Evolutionary conservation across 371 early-diverging fungal genomes (phyloP).

Genomic region (Mortierella sp.): DNA sequence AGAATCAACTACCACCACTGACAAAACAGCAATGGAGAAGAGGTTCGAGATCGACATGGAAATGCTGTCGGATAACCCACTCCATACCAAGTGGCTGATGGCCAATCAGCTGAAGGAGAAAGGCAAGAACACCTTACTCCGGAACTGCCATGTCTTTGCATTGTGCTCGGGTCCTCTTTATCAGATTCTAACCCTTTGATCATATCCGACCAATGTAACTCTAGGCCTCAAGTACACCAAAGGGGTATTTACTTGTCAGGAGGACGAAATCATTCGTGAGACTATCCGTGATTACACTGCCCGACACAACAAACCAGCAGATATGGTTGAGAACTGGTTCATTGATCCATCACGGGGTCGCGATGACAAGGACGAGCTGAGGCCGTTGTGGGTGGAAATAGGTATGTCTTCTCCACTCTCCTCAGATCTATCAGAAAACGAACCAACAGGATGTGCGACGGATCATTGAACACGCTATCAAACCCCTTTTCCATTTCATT

Average conservation of each 20-base stretch:
- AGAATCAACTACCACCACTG: background rate
- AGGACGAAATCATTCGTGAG: constrained; percentile 32
- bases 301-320: constrained; percentile 31
- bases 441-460: too few relatives aligned
- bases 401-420: constrained; percentile 17
- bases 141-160: too few relatives aligned
- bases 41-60: constrained; percentile 16
- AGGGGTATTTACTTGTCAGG: constrained; percentile 37
- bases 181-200: background rate
- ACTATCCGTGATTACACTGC: constrained; percentile 34
- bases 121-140: constrained; percentile 12
- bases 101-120: constrained; percentile 40
- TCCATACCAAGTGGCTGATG: constrained; percentile 51
- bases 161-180: too few relatives aligned
- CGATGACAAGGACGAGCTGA: constrained; percentile 40
- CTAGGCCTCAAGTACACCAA: constrained; percentile 35
- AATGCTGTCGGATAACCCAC: constrained; percentile 24
- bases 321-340: constrained; percentile 40
- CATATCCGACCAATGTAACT: background rate
- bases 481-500: background rate
- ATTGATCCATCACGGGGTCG: constrained; percentile 33
- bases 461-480: too few relatives aligned
- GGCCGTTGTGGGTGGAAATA: constrained; percentile 44
- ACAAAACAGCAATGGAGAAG: constrained; percentile 3
- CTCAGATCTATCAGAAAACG: too few relatives aligned